Percentiles rank a stretch among this genome's conserved stretches.
Conservation (phyloP, 2,329 filamentous ascomycete genomes). For the Fusarium virguliforme region DNA sequence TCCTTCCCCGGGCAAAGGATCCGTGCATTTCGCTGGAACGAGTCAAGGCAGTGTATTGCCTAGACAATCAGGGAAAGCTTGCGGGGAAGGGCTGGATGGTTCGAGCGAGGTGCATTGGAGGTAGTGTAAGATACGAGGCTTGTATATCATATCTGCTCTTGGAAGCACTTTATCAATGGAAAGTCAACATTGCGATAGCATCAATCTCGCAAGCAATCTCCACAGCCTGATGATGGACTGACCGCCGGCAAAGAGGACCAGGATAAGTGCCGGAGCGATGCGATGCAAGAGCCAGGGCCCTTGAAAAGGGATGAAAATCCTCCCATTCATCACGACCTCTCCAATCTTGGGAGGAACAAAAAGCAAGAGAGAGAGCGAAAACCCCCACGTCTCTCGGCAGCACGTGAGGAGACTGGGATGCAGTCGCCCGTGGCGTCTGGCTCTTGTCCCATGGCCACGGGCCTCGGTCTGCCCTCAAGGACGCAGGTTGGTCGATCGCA, state of each 20-base stretch:
- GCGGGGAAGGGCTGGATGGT: slow-evolving; percentile 10
- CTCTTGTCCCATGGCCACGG: slow-evolving; percentile 8
- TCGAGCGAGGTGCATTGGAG: slow-evolving; percentile 2
- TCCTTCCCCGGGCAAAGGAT: slow-evolving; percentile 18
- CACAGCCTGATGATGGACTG: slow-evolving; percentile 6
- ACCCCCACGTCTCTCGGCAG: slow-evolving; percentile 39
- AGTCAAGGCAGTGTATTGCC: background rate
- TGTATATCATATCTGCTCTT: background rate
- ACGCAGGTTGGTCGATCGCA: slow-evolving; percentile 25
- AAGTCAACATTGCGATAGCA: background rate
- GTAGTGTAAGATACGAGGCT: slow-evolving; percentile 4
- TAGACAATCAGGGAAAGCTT: slow-evolving; percentile 10
- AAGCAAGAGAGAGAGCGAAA: slow-evolving; percentile 9
- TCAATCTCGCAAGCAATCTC: slow-evolving; percentile 4
- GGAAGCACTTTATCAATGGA: background rate
- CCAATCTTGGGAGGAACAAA: background rate
- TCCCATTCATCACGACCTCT: background rate
- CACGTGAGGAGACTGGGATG: slow-evolving; percentile 47
- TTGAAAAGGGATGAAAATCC: slow-evolving; percentile 7
- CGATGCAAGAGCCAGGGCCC: slow-evolving; percentile 1
- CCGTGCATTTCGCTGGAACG: slow-evolving; percentile 2
- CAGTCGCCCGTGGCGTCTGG: slow-evolving; percentile 40
- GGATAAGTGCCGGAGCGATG: slow-evolving; percentile 6
- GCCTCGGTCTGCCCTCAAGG: slow-evolving; percentile 15
- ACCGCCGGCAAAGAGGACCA: slow-evolving; percentile 11